These are phyloP conservation scores for Wickerhamiella azymoides DNA, from an alignment of 805 yeast species.

Conservation along the genomic window DNA sequence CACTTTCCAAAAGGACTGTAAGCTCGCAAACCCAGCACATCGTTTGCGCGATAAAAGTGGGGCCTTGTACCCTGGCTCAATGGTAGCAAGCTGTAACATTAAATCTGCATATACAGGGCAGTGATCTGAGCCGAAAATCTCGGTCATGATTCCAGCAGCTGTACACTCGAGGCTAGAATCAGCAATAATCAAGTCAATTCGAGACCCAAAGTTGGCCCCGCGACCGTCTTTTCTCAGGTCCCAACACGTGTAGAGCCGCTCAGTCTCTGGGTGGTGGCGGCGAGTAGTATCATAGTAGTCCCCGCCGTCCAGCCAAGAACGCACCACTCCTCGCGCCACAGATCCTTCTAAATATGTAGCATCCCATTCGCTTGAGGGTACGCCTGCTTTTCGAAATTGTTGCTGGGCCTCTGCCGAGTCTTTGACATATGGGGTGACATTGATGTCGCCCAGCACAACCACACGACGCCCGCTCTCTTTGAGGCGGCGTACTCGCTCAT, in stretches of 20 bases:
- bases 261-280: constrained; percentile 37
- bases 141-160: constrained; percentile 46
- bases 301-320: constrained; percentile 30
- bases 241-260: constrained; percentile 83
- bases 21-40: neutral
- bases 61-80: constrained; percentile 4
- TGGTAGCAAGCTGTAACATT: constrained; percentile 13
- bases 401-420: constrained; percentile 66
- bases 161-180: constrained; percentile 32
- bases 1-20: constrained; percentile 3
- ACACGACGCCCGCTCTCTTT: constrained; percentile 47
- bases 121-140: constrained; percentile 78
- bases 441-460: constrained; percentile 77
- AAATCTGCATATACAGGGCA: constrained; percentile 79
- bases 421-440: constrained; percentile 62
- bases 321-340: constrained; percentile 33
- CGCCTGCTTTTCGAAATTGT: constrained; percentile 27
- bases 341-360: constrained; percentile 22
- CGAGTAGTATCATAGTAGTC: constrained; percentile 29
- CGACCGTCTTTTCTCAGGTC: constrained; percentile 63
- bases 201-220: constrained; percentile 72
- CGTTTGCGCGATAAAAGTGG: constrained; percentile 7
- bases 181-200: constrained; percentile 65
- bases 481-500: constrained; percentile 47
- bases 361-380: constrained; percentile 11